A percentile compares a stretch with the other conserved stretches of the same genome.
phyloP scores from a whole-genome alignment of 257 asterid genomes.

The Solanum clarkiae region DNA sequence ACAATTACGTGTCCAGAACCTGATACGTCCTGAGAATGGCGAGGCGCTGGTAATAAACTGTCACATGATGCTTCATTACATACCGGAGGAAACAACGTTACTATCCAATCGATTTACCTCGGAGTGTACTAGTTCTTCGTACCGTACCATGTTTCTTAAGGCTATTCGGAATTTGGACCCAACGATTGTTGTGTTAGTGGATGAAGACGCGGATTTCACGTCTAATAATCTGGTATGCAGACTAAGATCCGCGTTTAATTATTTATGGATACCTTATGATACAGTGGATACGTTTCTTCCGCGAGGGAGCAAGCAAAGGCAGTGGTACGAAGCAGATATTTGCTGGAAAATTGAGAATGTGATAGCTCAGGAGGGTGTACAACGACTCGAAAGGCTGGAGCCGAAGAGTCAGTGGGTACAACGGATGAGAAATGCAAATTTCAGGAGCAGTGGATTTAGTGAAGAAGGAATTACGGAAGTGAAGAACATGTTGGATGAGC shows the following conservation, averaged over 20 bases:
- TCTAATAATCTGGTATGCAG: slow-evolving; percentile 47
- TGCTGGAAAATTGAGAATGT: slow-evolving; percentile 89
- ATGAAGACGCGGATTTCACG: slow-evolving; percentile 89
- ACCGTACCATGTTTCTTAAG: slow-evolving; percentile 46
- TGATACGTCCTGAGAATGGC: slow-evolving; percentile 17
- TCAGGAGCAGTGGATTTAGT: slow-evolving; percentile 34
- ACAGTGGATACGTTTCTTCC: slow-evolving; percentile 70
- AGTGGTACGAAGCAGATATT: slow-evolving; percentile 87
- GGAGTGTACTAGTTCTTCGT: not conserved
- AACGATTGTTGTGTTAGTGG: slow-evolving; percentile 44
- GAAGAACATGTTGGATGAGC: slow-evolving; percentile 79
- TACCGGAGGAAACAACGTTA: slow-evolving; percentile 61
- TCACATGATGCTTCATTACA: slow-evolving; percentile 85
- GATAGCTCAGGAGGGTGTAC: slow-evolving; percentile 60
- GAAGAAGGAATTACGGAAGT: slow-evolving; percentile 63
- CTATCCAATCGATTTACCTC: not conserved
- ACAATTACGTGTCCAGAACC: slow-evolving; percentile 39
- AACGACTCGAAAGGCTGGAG: slow-evolving; percentile 72
- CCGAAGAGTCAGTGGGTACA: slow-evolving; percentile 58
- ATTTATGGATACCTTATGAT: slow-evolving; percentile 90
- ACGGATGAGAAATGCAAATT: slow-evolving; percentile 58
- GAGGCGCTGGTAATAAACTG: slow-evolving; percentile 84
- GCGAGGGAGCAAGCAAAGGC: slow-evolving; percentile 59
- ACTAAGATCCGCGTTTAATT: slow-evolving; percentile 71
- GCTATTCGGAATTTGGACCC: slow-evolving; percentile 54